Base-by-base conservation (phyloP, 2,329 filamentous ascomycete genomes). In the Aspergillus novoparasiticus region DNA sequence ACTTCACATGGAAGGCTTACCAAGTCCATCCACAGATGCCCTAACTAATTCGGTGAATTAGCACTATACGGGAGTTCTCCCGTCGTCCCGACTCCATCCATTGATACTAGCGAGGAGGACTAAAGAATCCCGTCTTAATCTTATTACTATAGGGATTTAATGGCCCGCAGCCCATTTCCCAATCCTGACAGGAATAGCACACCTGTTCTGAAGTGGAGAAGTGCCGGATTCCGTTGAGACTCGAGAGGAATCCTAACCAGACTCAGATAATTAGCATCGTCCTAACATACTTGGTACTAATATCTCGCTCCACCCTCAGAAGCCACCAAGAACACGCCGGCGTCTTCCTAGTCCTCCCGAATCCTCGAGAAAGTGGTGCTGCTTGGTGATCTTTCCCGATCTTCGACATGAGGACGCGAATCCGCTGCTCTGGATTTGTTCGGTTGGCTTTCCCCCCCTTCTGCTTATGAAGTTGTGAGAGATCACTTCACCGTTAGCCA, bases 241-340 rank as follows among this genome's bases (percentile, higher is more conserved):
- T 41, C n/a, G 6, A 9, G 10, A 54, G 9, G 32, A 9, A 12
- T 23, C 30, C 30, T 54, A 36, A 21, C 30, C 51, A 54, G 28
- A 11, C 51, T 54, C 26, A 54, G 32, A 54, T 54, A 21, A 55
- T 55, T 55, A 55, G 32, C 34, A 55, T 39, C 51, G 51, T 39
- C 34, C 51, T 39, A 54, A 36, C 19, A 36, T 28, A n/a, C 19
- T 39, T 55, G 32, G n/a, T 39, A 21, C 51, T 54, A 36, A 39
- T 55, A 10, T 55, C 51, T 39, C 51, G 32, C 51, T 39, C 51
- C 51, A 55, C 51, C 6, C 51, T 39, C 51, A 23, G 51, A 55
- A 55, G 51, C 26, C 51, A 55, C 51, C 51, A 55, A 55, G 51
- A 55, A 55, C 32, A 55, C n/a, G 32, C 51, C 51, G 51, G 51